A percentile compares a stretch with the other conserved stretches of the same genome.
These are phyloP conservation scores for Plenodomus biglobosus DNA, from an alignment of 2,329 filamentous ascomycete genomes.

Conservation along the genomic window DNA sequence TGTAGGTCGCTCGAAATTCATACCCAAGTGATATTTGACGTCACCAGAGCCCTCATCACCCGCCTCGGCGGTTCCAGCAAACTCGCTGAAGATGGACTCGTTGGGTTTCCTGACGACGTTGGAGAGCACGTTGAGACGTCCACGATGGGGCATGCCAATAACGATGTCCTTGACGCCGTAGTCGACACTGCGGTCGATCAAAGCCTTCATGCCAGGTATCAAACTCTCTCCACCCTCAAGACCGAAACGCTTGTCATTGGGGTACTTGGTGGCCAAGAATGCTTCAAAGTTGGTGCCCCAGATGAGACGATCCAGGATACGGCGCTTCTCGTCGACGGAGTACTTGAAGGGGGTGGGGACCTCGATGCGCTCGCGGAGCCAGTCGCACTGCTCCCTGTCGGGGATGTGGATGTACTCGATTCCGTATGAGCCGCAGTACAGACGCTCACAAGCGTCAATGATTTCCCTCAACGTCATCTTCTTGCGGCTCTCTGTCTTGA, in stretches of 20 bases:
- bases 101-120: slow-evolving; percentile 99
- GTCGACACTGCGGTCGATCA: slow-evolving; percentile 97
- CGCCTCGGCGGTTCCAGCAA: slow-evolving; percentile 81
- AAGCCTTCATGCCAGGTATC: slow-evolving; percentile 97
- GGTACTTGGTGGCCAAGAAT: slow-evolving; percentile 96
- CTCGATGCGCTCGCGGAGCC: slow-evolving; percentile 93
- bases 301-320: slow-evolving; percentile 94
- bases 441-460: slow-evolving; percentile 85
- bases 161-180: slow-evolving; percentile 99
- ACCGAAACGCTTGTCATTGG: slow-evolving; percentile 99
- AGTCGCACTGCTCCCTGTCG: slow-evolving; percentile 96
- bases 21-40: slow-evolving; percentile 98
- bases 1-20: slow-evolving; percentile 99
- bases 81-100: slow-evolving; percentile 99
- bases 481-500: slow-evolving; percentile 81
- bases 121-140: slow-evolving; percentile 94
- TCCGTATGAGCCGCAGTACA: slow-evolving; percentile 97
- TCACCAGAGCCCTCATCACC: slow-evolving; percentile 96
- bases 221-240: slow-evolving; percentile 96
- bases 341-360: slow-evolving; percentile 95
- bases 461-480: slow-evolving; percentile 98
- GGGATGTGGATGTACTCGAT: slow-evolving; percentile 99
- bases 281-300: slow-evolving; percentile 98
- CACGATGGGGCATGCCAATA: slow-evolving; percentile 99
- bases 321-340: slow-evolving; percentile 95